Percentiles rank a stretch among this genome's conserved stretches.
These are phyloP conservation scores for Zarea fungicola DNA, from an alignment of 2,329 filamentous ascomycete species.

Conservation along the genomic window DNA sequence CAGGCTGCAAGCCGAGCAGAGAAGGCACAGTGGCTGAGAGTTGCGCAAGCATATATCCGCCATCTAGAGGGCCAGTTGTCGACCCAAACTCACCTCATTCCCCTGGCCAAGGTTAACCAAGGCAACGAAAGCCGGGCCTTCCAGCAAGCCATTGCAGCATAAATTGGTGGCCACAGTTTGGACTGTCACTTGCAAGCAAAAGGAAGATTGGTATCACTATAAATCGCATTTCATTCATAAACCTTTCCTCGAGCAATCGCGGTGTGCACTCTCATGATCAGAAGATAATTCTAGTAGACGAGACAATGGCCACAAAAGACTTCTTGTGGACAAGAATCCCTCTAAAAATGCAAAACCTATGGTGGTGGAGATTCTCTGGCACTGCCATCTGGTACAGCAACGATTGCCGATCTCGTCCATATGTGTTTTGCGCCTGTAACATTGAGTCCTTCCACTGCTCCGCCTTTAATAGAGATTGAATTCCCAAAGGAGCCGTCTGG, in stretches of 20 bases:
- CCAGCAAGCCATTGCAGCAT: constrained; percentile 38
- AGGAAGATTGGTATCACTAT: not conserved
- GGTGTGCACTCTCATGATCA: too few species aligned
- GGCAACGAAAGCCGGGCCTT: constrained; percentile 52
- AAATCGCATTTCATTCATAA: constrained; percentile 12
- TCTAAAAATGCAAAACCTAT: not conserved
- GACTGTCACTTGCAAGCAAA: not conserved
- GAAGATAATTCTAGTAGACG: too few species aligned
- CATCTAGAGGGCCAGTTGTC: constrained; percentile 31
- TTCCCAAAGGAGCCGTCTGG: constrained; percentile 31
- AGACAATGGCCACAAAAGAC: too few species aligned
- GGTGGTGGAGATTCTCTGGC: constrained; percentile 17
- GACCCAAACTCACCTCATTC: constrained; percentile 37
- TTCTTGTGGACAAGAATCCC: too few species aligned
- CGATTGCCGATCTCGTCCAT: constrained; percentile 38
- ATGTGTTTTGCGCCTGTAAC: constrained; percentile 40
- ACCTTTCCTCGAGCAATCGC: not conserved
- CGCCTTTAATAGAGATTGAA: constrained; percentile 42
- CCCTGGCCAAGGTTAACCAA: constrained; percentile 53
- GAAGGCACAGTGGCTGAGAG: constrained; percentile 54
- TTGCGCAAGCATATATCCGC: constrained; percentile 51
- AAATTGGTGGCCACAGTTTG: not conserved
- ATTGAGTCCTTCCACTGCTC: constrained; percentile 36
- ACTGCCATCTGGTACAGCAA: constrained; percentile 37
- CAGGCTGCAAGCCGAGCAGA: constrained; percentile 51